Evolutionary conservation across 257 asterid species (phyloP).

Genomic region (Jacaranda mimosifolia): DNA sequence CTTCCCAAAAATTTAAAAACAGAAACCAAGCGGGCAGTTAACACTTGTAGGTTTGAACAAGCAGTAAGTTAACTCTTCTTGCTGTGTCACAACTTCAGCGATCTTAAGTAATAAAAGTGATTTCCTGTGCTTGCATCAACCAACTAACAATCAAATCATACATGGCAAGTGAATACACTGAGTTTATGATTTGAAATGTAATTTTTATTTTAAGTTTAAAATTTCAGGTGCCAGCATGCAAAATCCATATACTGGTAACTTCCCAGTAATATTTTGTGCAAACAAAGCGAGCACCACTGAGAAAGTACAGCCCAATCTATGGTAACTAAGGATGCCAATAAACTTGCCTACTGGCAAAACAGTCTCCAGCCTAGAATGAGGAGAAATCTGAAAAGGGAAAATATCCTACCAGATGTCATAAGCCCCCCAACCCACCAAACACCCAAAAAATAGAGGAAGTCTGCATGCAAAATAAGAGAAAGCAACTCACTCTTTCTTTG

Average conservation of each 20-base stretch:
- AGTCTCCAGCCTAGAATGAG: constrained; percentile 3
- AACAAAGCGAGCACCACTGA: constrained; percentile 17
- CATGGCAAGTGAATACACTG: neutral
- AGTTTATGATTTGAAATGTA: neutral
- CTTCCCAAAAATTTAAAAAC: neutral
- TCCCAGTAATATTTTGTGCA: neutral
- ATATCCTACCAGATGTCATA: neutral
- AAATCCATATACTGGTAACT: neutral
- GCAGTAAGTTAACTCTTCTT: neutral
- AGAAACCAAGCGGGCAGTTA: neutral
- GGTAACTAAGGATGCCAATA: neutral
- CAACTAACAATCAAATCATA: neutral
- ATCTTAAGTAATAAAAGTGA: neutral
- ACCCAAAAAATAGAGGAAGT: neutral
- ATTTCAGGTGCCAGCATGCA: neutral
- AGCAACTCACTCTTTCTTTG: constrained; percentile 76
- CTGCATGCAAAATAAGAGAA: constrained; percentile 33
- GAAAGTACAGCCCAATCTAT: constrained; percentile 6
- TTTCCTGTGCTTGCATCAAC: constrained; percentile 1
- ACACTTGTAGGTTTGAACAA: neutral
- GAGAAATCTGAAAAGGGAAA: neutral
- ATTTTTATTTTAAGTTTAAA: neutral
- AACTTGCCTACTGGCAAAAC: constrained; percentile 30
- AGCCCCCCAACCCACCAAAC: neutral
- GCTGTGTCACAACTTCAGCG: constrained; percentile 1